These are phyloP conservation scores for Puccinellia tenuiflora DNA, from an alignment of 176 grass and related monocot species.

Conservation along the genomic window DNA sequence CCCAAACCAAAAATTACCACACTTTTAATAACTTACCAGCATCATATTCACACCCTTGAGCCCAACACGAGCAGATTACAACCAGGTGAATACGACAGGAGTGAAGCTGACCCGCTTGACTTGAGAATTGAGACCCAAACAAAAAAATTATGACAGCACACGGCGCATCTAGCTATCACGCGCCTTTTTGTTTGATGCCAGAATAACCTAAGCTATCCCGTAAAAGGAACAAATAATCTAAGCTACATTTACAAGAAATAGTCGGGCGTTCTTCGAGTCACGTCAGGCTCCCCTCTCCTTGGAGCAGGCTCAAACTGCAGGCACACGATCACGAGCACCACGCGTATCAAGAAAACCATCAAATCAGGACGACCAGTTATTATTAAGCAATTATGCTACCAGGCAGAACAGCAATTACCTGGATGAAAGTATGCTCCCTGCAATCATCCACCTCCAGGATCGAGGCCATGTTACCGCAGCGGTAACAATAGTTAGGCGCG, in stretches of 20 bases:
- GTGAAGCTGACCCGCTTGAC: neutral
- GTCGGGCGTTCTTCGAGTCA: conserved; percentile 3
- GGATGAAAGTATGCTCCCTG: conserved; percentile 68
- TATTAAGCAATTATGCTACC: neutral
- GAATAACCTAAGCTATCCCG: neutral
- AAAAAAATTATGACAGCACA: conserved; percentile 9
- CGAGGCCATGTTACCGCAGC: conserved; percentile 72
- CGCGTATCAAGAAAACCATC: neutral
- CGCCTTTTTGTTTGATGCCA: neutral
- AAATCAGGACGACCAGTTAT: neutral
- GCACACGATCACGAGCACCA: neutral
- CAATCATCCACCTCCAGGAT: conserved; percentile 78
- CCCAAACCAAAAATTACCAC: neutral
- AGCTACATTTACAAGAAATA: conserved; percentile 20
- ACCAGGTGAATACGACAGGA: neutral
- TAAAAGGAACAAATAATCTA: neutral
- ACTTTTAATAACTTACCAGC: neutral
- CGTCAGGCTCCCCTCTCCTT: conserved; percentile 6
- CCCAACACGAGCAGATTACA: neutral
- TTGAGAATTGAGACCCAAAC: neutral
- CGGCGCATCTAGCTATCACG: neutral
- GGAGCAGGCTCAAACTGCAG: conserved; percentile 1
- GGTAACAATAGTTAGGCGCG: conserved; percentile 69
- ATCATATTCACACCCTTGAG: neutral
- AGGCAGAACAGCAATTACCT: conserved; percentile 18